Base-by-base conservation (phyloP, 2,329 filamentous ascomycete species). In the Teratosphaeriaceae sp. region DNA sequence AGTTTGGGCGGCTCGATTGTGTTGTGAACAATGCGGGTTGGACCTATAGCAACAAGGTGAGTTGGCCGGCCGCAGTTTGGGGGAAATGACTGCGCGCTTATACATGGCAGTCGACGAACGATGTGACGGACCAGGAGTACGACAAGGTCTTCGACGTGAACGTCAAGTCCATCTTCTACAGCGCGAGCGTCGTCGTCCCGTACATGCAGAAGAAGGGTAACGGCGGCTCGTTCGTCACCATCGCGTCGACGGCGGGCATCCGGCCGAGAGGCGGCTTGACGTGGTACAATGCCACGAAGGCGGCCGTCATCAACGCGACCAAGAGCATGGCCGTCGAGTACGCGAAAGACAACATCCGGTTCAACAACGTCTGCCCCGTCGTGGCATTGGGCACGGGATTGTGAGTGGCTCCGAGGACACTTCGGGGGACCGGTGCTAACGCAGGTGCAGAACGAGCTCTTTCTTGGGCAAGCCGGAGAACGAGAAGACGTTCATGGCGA, bases 301-400 rank as follows among this genome's bases (percentile, higher is more conserved):
- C 76, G 0, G 81, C 81, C 1, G 75, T 82, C 20, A 63, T 58
- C 50, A 61, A 76, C 66, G 78, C 76, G 8, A 81, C 78, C 2
- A 81, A 79, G 64, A 75, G 75, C 9, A 71, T 89, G 51, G 85
- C 84, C 1, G 79, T 83, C 1, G 84, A 88, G 61, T 88, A 84
- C 53, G 85, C 80, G 0, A 74, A 78, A 0, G 75, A 84, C 42
- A 74, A 85, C 51, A 85, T 89, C 50, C 76, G 84, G 0, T 81
- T 88, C 55, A 87, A 87, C 49, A 74, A 77, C 1, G 78, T 88
- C 12, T 84, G 80, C 36, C 49, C 58, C n/a, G 58, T 61, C 2
- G 58, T 62, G 19, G 59, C 53, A 2, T 38, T 62, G 5, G 54
- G 55, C 1, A 62, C 59, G 37, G 59, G 59, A 33, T 39, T 62